phyloP scores from a whole-genome alignment of 2,329 filamentous ascomycete genomes.

The Exophiala calicioides region DNA sequence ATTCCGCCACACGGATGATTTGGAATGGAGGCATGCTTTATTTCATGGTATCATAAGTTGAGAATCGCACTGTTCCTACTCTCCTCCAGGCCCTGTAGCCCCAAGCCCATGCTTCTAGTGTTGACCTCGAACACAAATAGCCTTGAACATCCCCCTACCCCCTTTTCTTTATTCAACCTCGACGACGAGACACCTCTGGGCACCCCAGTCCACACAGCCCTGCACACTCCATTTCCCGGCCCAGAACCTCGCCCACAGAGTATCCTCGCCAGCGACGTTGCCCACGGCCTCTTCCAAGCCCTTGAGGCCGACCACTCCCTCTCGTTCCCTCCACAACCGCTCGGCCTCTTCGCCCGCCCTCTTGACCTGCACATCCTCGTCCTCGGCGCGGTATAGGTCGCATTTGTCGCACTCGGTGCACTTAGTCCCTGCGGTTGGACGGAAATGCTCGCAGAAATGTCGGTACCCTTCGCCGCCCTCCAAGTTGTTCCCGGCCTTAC shows the following conservation, averaged over 20 bases:
- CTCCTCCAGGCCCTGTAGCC: too few relatives aligned
- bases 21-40: too few relatives aligned
- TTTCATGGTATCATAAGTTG: too few relatives aligned
- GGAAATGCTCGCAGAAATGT: constrained; percentile 96
- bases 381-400: constrained; percentile 71
- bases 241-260: constrained; percentile 41
- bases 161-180: constrained; percentile 26
- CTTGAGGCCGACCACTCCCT: constrained; percentile 46
- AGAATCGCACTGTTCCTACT: too few relatives aligned
- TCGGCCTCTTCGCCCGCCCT: constrained; percentile 72
- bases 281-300: constrained; percentile 28
- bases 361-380: constrained; percentile 68
- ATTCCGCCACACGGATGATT: too few relatives aligned
- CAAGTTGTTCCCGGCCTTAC: constrained; percentile 25
- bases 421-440: constrained; percentile 71
- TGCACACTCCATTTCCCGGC: constrained; percentile 44
- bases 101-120: too few relatives aligned
- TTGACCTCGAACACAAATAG: too few relatives aligned
- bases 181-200: constrained; percentile 44
- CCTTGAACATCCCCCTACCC: neutral
- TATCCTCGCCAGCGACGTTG: constrained; percentile 32
- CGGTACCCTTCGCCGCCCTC: constrained; percentile 68
- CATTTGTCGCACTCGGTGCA: constrained; percentile 81
- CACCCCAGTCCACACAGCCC: constrained; percentile 41
- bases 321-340: constrained; percentile 66